Evolutionary conservation across 495 filamentous ascomycete species (phyloP), one percentile per base, ranked within the genome.

Genomic region (Acidomyces sp.): DNA sequence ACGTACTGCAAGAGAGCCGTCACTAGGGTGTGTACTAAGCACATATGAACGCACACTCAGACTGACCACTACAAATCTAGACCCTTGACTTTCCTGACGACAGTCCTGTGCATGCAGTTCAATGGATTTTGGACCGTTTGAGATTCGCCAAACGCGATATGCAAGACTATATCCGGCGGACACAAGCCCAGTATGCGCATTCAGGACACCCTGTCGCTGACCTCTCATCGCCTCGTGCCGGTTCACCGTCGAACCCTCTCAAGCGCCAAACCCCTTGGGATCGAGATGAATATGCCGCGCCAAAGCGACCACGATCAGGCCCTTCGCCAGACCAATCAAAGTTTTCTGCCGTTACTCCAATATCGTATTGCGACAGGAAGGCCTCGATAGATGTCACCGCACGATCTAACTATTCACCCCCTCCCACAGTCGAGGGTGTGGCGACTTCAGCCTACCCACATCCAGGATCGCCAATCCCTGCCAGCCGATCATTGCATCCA

Each of bases 91-190:
- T 41, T 10, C 47, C 41, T 7, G 25, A 6, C 7, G 37, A 45
- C 18, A 37, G 23, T 17, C 37, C 47, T 5, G 31, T 37, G 7
- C 20, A 37, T 1, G 29, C 41, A 10, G 28, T 41, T 3, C 41
- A 46, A 34, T 50, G 47, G 47, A 29, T 46, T n/a, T 30, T 45
- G 2, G 41, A 50, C 4, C n/a, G 41, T 20, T 36, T 50, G 3
- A 11, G 33, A 12, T 5, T n/a, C 16, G 35, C 41, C 3, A 50
- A 41, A 22, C 15, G 9, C 6, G 47, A 50, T 23, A 19, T 50
- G 29, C 18, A 26, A 10, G 42, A 37, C 11, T 29, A 37, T 19
- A 21, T 37, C 10, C 26, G 22, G 26, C 20, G 39, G 15, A 26
- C 20, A 6, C 31, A 37, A n/a, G 19, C 30, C 5, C 16, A 23